Conservation (phyloP, 2,329 filamentous ascomycete genomes). For the Trichoderma polysporum region DNA sequence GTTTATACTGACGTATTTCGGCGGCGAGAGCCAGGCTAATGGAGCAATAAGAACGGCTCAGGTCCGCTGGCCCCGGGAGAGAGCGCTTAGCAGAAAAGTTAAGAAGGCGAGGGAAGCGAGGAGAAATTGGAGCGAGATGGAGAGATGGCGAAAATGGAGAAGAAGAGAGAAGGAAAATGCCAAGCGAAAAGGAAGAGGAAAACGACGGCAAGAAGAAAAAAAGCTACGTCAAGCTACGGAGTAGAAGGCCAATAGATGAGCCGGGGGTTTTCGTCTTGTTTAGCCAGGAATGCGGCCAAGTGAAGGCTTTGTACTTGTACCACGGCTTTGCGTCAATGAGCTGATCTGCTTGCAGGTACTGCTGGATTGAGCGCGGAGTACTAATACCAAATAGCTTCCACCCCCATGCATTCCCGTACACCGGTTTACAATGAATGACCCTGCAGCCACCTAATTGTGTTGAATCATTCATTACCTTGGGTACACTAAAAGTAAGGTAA, state of each 20-base stretch:
- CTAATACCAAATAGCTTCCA: too few species aligned
- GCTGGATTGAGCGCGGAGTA: too few species aligned
- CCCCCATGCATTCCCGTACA: not conserved
- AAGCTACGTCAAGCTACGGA: slow-evolving; percentile 10
- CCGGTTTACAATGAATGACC: not conserved
- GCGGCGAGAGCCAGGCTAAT: not conserved
- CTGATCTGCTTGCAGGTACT: not conserved
- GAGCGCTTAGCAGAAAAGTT: not conserved
- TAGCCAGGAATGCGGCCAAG: slow-evolving; percentile 4
- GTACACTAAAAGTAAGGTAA: not conserved
- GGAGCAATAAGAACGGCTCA: slow-evolving; percentile 3
- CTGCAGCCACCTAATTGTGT: not conserved
- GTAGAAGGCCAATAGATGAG: not conserved
- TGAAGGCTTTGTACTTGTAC: not conserved
- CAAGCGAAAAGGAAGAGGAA: not conserved
- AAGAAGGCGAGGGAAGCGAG: slow-evolving; percentile 1
- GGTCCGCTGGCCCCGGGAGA: not conserved
- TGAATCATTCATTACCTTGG: not conserved
- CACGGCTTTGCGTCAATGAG: not conserved
- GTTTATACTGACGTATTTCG: not conserved
- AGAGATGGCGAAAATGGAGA: too few species aligned
- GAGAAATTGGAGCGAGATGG: not conserved
- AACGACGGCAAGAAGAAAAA: too few species aligned
- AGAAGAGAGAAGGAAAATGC: not conserved
- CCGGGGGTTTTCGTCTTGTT: not conserved